Evolutionary conservation across 257 asterid species (phyloP).

Genomic region (Dorcoceras hygrometricum): DNA sequence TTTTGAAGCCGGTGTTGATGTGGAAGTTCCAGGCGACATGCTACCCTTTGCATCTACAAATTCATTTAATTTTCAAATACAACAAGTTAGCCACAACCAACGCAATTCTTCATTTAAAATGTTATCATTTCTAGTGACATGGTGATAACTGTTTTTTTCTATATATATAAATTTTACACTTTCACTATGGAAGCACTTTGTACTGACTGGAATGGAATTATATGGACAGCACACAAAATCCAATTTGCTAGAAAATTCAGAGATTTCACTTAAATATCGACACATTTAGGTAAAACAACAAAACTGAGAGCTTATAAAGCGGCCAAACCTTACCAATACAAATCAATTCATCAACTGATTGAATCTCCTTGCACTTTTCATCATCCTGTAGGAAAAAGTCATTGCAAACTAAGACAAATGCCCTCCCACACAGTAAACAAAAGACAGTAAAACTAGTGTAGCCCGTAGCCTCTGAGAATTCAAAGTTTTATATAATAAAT

Average conservation of each 20-base stretch:
- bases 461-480: neutral
- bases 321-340: slow-evolving; percentile 29
- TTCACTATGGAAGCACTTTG: neutral
- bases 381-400: slow-evolving; percentile 33
- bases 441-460: slow-evolving; percentile 9
- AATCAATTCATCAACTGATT: slow-evolving; percentile 20
- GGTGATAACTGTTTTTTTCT: neutral
- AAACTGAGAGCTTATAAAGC: slow-evolving; percentile 18
- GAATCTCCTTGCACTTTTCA: slow-evolving; percentile 21
- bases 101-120: neutral
- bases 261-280: neutral
- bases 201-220: slow-evolving; percentile 9
- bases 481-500: neutral
- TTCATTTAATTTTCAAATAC: slow-evolving; percentile 17
- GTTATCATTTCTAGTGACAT: neutral
- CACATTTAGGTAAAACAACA: neutral
- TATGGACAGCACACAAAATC: neutral
- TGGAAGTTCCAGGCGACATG: slow-evolving; percentile 33
- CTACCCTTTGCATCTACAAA: slow-evolving; percentile 43
- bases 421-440: slow-evolving; percentile 17
- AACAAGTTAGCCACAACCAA: neutral
- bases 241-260: neutral
- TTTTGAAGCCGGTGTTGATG: slow-evolving; percentile 27
- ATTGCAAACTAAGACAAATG: slow-evolving; percentile 18
- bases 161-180: too few relatives aligned